These are phyloP conservation scores for Aspergillus floridensis DNA, from an alignment of 2,329 filamentous ascomycete genomes.

Conservation along the genomic window DNA sequence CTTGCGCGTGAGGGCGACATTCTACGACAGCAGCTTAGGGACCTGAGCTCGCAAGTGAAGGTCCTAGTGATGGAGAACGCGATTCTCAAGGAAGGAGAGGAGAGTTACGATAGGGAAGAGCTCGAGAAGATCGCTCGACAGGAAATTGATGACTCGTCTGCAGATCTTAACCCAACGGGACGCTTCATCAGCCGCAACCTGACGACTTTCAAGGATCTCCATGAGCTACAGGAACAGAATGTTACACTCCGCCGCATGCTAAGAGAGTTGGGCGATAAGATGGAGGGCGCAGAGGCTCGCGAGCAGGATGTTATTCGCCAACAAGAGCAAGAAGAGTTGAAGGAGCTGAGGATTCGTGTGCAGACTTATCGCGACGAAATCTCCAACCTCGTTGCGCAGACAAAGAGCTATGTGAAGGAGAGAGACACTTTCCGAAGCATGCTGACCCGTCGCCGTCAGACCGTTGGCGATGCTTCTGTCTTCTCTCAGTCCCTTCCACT, in stretches of 20 bases:
- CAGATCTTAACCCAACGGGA: slow-evolving; percentile 79
- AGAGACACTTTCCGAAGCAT: slow-evolving; percentile 97
- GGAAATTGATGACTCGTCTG: slow-evolving; percentile 68
- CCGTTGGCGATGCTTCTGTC: slow-evolving; percentile 57
- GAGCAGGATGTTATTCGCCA: slow-evolving; percentile 55
- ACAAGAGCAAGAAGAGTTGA: slow-evolving; percentile 66
- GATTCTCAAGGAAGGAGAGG: slow-evolving; percentile 70
- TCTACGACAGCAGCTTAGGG: slow-evolving; percentile 79
- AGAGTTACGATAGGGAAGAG: slow-evolving; percentile 70
- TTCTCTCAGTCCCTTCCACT: slow-evolving; percentile 71
- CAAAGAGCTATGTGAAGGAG: slow-evolving; percentile 92
- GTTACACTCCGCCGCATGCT: slow-evolving; percentile 77
- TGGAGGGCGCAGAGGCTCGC: slow-evolving; percentile 86
- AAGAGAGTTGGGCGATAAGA: slow-evolving; percentile 78
- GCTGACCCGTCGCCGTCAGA: slow-evolving; percentile 72
- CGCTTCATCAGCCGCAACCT: slow-evolving; percentile 85
- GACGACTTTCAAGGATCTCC: slow-evolving; percentile 83
- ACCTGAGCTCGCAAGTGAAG: slow-evolving; percentile 86
- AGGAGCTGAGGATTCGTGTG: slow-evolving; percentile 68
- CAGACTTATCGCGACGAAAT: slow-evolving; percentile 82
- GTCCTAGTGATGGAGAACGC: slow-evolving; percentile 85
- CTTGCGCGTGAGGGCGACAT: slow-evolving; percentile 68
- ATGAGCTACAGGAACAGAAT: slow-evolving; percentile 84
- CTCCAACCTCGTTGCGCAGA: slow-evolving; percentile 73
- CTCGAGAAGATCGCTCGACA: slow-evolving; percentile 75